These are phyloP conservation scores for Lunasporangiospora selenospora DNA, from an alignment of 192 early-diverging fungal species.

Conservation along the genomic window DNA sequence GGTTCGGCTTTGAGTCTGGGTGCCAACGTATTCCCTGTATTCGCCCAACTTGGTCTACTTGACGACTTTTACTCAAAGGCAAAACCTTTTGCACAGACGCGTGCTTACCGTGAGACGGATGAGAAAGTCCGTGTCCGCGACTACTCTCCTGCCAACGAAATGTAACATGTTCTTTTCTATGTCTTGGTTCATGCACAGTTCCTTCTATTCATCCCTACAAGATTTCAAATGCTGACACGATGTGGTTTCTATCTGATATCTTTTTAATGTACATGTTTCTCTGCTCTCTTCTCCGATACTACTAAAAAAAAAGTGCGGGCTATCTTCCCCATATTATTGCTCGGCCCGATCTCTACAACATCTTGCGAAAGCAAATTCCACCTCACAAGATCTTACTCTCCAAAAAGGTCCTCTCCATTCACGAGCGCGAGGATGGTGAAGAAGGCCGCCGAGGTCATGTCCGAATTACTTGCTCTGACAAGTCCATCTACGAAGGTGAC, in stretches of 20 bases:
- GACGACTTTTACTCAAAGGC: conserved; percentile 1
- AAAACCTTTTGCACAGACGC: conserved; percentile 12
- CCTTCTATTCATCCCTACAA: too few relatives aligned
- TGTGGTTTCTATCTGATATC: too few relatives aligned
- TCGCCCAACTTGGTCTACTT: conserved; percentile 10
- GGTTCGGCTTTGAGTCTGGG: conserved; percentile 7
- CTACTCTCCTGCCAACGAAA: conserved; percentile 5
- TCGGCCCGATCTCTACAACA: conserved; percentile 9
- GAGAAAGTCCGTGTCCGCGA: conserved; percentile 2
- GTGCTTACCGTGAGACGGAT: background rate
- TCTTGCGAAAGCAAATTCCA: conserved; percentile 3
- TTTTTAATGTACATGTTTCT: too few relatives aligned
- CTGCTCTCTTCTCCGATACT: too few relatives aligned
- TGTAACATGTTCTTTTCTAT: too few relatives aligned
- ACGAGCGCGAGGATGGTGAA: conserved; percentile 7
- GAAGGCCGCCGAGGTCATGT: too few relatives aligned
- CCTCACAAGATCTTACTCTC: conserved; percentile 5
- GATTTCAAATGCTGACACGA: too few relatives aligned
- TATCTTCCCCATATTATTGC: conserved; percentile 10
- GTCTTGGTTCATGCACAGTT: too few relatives aligned
- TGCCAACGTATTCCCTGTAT: conserved; percentile 1
- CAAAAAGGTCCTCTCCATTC: conserved; percentile 9
- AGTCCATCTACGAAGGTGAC: conserved; percentile 12
- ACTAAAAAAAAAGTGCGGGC: too few relatives aligned
- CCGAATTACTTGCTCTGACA: conserved; percentile 13